Base-by-base conservation (phyloP, 495 filamentous ascomycete species). In the Penicillium turbatum region DNA sequence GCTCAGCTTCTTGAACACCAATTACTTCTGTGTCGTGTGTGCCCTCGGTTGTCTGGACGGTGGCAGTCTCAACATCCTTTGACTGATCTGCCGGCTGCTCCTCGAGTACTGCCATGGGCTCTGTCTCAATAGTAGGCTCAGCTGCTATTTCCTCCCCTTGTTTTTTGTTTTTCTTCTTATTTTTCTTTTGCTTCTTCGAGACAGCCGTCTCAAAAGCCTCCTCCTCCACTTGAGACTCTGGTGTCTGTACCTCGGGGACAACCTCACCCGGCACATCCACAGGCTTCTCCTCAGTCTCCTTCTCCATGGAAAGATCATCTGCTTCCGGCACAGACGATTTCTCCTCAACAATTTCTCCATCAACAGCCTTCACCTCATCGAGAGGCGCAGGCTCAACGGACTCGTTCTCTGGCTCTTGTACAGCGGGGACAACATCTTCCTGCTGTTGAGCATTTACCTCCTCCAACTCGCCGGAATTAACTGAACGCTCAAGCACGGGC, bases 401-500 rank as follows among this genome's bases (percentile, higher is more conserved):
- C 44, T 61, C 54, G 4, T 15, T 35, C 27, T 56, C 55, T 21
- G 42, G 40, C 19, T 59, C 44, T 13, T 53, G 39, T 19, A 30
- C 26, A 49, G 17, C 24, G 37, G 45, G 46, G 10, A 30, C 16
- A 45, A 40, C 43, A 40, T 50, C 41, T 15, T 42, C 52, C 24
- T 61, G 52, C 34, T 60, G 41, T 43, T 46, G 49, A 49, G 21
- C 44, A 53, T 40, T 46, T 36, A 19, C 49, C 48, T 57, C 48
- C 51, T 10, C 48, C 46, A 38, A 36, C 45, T 69, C 63, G 46
- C 39, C 53, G 58, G 60, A 62, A 38, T 59, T 44, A 58, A 62
- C 32, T 27, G 42, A 53, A 55, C 54, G 59, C 54, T 72, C 65
- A 74, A 58, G 66, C 58, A 63, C 66, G 63, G 58, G 58, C 29